A percentile compares a stretch with the other conserved stretches of the same genome.
These are phyloP conservation scores for Fragaria ananassa DNA, from an alignment of 306 rosid species.

Conservation along the genomic window DNA sequence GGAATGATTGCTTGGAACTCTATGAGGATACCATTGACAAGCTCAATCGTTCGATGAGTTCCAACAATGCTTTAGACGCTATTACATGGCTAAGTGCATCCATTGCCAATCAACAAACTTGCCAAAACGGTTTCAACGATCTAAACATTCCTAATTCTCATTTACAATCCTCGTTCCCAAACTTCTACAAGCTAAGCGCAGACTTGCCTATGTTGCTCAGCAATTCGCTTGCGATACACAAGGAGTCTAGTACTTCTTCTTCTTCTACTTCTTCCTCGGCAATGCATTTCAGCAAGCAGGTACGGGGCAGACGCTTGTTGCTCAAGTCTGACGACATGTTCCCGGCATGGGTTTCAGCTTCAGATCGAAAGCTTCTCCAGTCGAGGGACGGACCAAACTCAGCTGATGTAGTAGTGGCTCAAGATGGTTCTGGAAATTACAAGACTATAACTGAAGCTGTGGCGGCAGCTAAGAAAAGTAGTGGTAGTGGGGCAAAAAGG, in stretches of 20 bases:
- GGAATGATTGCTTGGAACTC: conserved; percentile 70
- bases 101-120: conserved; percentile 69
- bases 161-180: conserved; percentile 37
- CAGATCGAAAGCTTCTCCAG: conserved; percentile 55
- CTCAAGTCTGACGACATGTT: conserved; percentile 22
- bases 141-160: conserved; percentile 33
- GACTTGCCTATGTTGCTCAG: conserved; percentile 70
- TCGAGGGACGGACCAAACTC: background rate
- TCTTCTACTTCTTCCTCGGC: conserved; percentile 1
- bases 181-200: conserved; percentile 24
- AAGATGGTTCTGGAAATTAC: conserved; percentile 65
- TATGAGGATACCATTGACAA: conserved; percentile 60
- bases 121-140: conserved; percentile 64
- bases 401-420: conserved; percentile 61
- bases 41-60: conserved; percentile 46
- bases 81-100: conserved; percentile 76
- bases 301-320: conserved; percentile 34
- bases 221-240: conserved; percentile 58
- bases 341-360: conserved; percentile 52
- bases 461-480: conserved; percentile 32
- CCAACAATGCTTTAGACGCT: conserved; percentile 37
- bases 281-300: conserved; percentile 18
- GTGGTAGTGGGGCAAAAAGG: conserved; percentile 36
- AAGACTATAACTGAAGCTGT: conserved; percentile 58
- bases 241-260: conserved; percentile 10